These are phyloP conservation scores for Porphyridium purpureum DNA, from an alignment of 23 red algal genomes.

Conservation along the genomic window DNA sequence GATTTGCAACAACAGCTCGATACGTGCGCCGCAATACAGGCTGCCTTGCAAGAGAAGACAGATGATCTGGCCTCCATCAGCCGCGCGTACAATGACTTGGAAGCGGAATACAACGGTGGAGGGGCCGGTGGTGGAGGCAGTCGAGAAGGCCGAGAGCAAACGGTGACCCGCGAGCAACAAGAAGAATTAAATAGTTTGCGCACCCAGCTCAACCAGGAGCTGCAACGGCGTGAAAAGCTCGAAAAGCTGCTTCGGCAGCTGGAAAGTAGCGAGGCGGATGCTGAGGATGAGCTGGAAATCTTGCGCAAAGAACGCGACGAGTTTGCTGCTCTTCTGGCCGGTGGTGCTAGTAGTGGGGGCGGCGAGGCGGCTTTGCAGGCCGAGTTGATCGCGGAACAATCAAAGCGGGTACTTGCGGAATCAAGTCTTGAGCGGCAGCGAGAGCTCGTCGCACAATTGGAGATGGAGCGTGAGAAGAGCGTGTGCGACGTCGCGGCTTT, in stretches of 20 bases:
- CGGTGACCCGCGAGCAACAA: background rate
- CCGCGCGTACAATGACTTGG: constrained; percentile 33
- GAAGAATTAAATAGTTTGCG: background rate
- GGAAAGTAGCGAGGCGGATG: background rate
- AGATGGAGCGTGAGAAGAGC: no score
- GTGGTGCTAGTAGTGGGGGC: background rate
- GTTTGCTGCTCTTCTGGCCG: background rate
- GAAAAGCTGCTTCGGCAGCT: background rate
- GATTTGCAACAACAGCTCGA: constrained; percentile 9
- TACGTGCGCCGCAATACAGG: constrained; percentile 14
- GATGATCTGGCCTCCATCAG: constrained; percentile 22
- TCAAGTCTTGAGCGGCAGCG: background rate
- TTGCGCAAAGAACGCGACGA: background rate
- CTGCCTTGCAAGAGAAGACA: constrained; percentile 19
- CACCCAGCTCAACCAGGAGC: background rate
- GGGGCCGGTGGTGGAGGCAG: background rate
- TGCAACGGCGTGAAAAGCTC: background rate
- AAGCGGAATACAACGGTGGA: constrained; percentile 4
- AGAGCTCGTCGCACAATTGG: no score
- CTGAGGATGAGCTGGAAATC: background rate
- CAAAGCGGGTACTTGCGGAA: background rate
- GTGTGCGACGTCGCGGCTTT: no score
- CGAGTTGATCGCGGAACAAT: background rate
- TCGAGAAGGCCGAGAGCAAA: background rate
- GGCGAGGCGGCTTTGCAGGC: background rate